Conservation (phyloP, 2,329 filamentous ascomycete species). For the Ustulina deusta region DNA sequence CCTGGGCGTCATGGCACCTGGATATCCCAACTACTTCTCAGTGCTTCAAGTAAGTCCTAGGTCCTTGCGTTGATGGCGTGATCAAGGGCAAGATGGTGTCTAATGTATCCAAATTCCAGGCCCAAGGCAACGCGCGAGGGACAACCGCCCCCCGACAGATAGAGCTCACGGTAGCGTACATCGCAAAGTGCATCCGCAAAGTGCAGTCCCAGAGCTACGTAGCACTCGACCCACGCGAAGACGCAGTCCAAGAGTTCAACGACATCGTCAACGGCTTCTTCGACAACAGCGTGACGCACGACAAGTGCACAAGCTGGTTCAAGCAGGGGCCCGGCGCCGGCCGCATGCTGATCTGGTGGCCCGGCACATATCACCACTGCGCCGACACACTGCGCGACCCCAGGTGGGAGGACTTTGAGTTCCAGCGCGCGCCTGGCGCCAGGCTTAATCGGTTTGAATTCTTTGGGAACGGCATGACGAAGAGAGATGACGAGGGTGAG, state of each 20-base stretch:
- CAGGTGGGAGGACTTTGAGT: slow-evolving; percentile 14
- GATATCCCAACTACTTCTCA: slow-evolving; percentile 5
- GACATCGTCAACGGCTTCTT: slow-evolving; percentile 15
- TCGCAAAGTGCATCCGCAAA: slow-evolving; percentile 15
- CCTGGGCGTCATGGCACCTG: slow-evolving; percentile 8
- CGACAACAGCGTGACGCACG: slow-evolving; percentile 11
- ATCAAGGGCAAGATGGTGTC: background rate
- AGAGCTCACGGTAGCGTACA: slow-evolving; percentile 4
- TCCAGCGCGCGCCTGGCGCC: background rate
- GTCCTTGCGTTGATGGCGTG: background rate
- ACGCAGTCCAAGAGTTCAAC: slow-evolving; percentile 10
- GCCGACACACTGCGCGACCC: slow-evolving; percentile 1
- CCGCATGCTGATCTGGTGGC: slow-evolving; percentile 13
- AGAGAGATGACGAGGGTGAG: background rate
- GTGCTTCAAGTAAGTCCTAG: slow-evolving; percentile 2
- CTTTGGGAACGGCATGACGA: slow-evolving; percentile 4
- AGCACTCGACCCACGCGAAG: slow-evolving; percentile 9
- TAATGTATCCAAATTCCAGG: background rate
- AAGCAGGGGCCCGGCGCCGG: slow-evolving; percentile 3
- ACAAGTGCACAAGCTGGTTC: slow-evolving; percentile 15
- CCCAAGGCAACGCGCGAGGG: background rate
- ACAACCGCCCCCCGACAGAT: slow-evolving; percentile 3
- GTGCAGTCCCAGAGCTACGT: slow-evolving; percentile 8
- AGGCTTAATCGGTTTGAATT: slow-evolving; percentile 16
- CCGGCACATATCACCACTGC: background rate